Evolutionary conservation across 2,329 filamentous ascomycete species (phyloP), one percentile per base, ranked within the genome.

Genomic region (Zasmidium cellare): DNA sequence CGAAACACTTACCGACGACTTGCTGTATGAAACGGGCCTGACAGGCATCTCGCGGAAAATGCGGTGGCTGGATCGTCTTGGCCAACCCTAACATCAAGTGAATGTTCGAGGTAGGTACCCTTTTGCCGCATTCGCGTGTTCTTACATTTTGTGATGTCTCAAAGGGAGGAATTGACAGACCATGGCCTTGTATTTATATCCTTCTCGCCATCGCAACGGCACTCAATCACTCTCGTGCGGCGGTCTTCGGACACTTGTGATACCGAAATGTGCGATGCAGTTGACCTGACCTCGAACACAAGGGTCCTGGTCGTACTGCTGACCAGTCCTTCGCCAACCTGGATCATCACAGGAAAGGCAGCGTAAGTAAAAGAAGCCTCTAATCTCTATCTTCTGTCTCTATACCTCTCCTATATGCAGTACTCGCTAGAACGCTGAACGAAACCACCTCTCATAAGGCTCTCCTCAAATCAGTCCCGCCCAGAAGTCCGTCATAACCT

Each of bases 401-500:
- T 11, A 20, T 20, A 19, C n/a, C 24, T 19, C 12, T n/a, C n/a
- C n/a, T 19, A 9, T 35, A 20, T 19, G 14, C 16, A 28, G 25
- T 28, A 19, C 24, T 19, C 25, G 48, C 48, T 38, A 3, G 20
- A 20, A 22, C 25, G 48, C 35, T 41, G 35, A 28, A 12, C 11
- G 11, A 41, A 41, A 28, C 11, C 25, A 5, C 25, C 5, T 28
- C 6, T 6, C 35, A 41, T 18, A 18, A 41, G n/a, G 28, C 28
- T 7, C 28, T 41, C 7, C 7, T 41, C 35, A 41, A 6, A 24
- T 24, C 18, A 28, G 38, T 51, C 53, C 44, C 46, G 62, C 55
- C 76, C 76, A 78, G 67, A 78, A 76, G 16, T 75, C 73, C 51
- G 71, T 67, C 41, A 85, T 78, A n/a, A 74, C 72, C n/a, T 77